Percentiles rank a stretch among this genome's conserved stretches.
These are phyloP conservation scores for Suhomyces bribrorum DNA, from an alignment of 1,139 yeast genomes.

Conservation along the genomic window DNA sequence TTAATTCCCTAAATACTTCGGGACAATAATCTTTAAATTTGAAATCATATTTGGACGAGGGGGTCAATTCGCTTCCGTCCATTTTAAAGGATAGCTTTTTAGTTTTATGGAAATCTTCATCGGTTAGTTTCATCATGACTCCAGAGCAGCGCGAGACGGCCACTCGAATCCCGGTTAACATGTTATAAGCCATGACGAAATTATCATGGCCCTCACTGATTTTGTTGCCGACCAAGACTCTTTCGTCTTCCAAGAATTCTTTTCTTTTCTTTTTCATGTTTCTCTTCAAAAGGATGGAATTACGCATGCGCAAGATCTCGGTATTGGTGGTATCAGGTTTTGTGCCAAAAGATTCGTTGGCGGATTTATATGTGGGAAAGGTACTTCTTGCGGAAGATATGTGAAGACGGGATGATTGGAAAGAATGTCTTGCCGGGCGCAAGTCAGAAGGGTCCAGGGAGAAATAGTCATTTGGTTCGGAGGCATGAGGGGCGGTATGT, in stretches of 20 bases:
- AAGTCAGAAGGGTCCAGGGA: slow-evolving; percentile 3
- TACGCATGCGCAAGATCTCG: slow-evolving; percentile 48
- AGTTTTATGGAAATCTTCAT: slow-evolving; percentile 66
- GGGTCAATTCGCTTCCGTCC: slow-evolving; percentile 87
- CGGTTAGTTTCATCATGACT: slow-evolving; percentile 69
- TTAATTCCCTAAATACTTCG: slow-evolving; percentile 83
- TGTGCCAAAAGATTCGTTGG: slow-evolving; percentile 7
- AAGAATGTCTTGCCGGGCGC: slow-evolving; percentile 13
- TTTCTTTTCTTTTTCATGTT: slow-evolving; percentile 40
- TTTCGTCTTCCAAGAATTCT: slow-evolving; percentile 57
- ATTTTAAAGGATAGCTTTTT: slow-evolving; percentile 85
- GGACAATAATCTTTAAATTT: slow-evolving; percentile 97
- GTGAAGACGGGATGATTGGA: slow-evolving; percentile 12
- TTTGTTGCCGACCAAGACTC: slow-evolving; percentile 73
- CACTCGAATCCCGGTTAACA: slow-evolving; percentile 95
- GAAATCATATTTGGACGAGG: slow-evolving; percentile 91
- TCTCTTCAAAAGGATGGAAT: slow-evolving; percentile 44
- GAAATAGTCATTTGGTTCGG: slow-evolving; percentile 6
- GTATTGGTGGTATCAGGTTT: slow-evolving; percentile 22
- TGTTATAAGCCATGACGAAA: slow-evolving; percentile 91
- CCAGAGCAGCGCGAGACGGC: slow-evolving; percentile 94
- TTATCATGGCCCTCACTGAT: slow-evolving; percentile 92
- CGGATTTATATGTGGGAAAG: slow-evolving; percentile 20
- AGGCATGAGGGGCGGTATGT: slow-evolving; percentile 26
- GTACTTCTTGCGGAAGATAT: slow-evolving; percentile 21